A percentile compares a stretch with the other conserved stretches of the same genome.
phyloP scores from a whole-genome alignment of 139 green algal genomes.

The Chlamydomonas incerta region DNA sequence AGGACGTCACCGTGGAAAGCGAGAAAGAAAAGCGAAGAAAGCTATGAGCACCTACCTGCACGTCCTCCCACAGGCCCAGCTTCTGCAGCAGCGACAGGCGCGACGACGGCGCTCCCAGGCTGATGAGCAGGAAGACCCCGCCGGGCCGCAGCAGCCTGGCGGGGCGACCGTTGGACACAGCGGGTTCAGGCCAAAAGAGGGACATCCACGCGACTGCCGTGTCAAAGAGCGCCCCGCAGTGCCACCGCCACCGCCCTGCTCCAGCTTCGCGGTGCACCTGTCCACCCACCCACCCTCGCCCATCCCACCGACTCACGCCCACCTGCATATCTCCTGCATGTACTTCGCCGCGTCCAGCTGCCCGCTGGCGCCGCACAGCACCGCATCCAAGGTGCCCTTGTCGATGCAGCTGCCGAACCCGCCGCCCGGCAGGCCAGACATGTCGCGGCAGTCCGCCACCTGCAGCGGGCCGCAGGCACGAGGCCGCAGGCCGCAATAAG shows the following conservation, averaged over 20 bases:
- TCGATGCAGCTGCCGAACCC: constrained; percentile 17
- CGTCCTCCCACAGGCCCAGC: not conserved
- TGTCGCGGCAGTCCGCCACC: constrained; percentile 52
- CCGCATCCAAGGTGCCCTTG: constrained; percentile 50
- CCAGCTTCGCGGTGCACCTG: too few species aligned
- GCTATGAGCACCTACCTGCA: too few species aligned
- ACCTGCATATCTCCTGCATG: constrained; percentile 42
- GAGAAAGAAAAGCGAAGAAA: too few species aligned
- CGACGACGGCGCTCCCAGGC: constrained; percentile 35
- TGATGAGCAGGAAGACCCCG: constrained; percentile 53
- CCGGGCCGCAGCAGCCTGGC: constrained; percentile 47
- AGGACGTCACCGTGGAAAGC: too few species aligned
- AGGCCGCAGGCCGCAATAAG: too few species aligned
- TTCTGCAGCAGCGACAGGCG: constrained; percentile 27
- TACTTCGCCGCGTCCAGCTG: constrained; percentile 37
- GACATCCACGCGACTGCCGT: too few species aligned
- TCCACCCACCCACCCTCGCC: too few species aligned
- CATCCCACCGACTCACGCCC: too few species aligned
- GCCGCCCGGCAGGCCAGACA: constrained; percentile 5
- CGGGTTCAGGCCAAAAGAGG: too few species aligned
- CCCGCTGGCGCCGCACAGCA: constrained; percentile 49
- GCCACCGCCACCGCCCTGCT: too few species aligned
- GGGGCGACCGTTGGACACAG: too few species aligned
- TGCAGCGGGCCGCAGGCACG: too few species aligned
- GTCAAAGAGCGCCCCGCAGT: not conserved